A percentile compares a stretch with the other conserved stretches of the same genome.
These are phyloP conservation scores for Gynostemma pentaphyllum DNA, from an alignment of 306 rosid genomes.

Conservation along the genomic window DNA sequence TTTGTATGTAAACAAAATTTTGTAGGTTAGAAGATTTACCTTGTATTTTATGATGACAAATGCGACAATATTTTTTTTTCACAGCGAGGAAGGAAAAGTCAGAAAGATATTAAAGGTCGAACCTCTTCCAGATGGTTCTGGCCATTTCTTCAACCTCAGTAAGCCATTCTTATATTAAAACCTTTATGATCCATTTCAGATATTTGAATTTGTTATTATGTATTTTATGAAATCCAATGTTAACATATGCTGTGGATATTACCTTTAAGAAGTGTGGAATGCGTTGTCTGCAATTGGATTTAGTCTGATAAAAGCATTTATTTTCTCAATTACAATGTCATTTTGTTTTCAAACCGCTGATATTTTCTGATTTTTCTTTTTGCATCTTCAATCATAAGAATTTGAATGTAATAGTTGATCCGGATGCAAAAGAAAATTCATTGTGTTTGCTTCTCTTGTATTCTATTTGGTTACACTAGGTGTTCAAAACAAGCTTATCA, in stretches of 20 bases:
- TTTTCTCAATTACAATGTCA: neutral
- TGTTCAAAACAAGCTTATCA: constrained; percentile 73
- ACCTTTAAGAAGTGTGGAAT: neutral
- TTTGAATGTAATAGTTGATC: neutral
- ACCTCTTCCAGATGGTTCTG: constrained; percentile 90
- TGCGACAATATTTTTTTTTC: constrained; percentile 15
- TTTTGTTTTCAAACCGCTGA: neutral
- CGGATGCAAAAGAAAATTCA: neutral
- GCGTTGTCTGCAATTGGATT: neutral
- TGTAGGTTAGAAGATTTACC: neutral
- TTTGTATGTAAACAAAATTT: neutral
- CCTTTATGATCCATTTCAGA: neutral
- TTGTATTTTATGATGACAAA: neutral
- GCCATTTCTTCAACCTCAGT: constrained; percentile 86
- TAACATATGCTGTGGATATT: neutral
- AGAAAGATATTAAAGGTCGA: constrained; percentile 84
- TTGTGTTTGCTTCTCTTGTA: neutral
- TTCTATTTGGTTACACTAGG: constrained; percentile 29
- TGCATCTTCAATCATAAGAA: neutral
- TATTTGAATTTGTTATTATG: no score
- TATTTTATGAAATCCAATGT: neutral
- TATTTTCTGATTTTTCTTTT: neutral
- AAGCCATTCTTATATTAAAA: constrained; percentile 33
- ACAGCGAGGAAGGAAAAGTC: constrained; percentile 89
- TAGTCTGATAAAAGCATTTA: neutral